These are phyloP conservation scores for Gnetum montanum DNA, from an alignment of 75 land plant species.

Conservation along the genomic window DNA sequence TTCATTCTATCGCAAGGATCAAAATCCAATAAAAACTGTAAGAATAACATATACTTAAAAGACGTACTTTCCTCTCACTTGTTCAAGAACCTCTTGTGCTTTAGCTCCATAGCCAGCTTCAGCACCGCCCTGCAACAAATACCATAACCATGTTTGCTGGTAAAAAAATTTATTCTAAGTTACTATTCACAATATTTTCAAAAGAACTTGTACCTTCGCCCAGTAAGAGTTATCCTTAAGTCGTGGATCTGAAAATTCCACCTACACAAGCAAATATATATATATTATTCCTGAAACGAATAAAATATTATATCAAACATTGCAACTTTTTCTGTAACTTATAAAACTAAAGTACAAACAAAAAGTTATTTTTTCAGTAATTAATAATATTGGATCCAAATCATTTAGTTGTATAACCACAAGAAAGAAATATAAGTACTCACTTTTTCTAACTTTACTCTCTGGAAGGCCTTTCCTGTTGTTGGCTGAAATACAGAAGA, in stretches of 20 bases:
- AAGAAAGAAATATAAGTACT: background rate
- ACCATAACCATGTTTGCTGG: background rate
- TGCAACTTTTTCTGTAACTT: background rate
- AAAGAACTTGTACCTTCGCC: constrained; percentile 72
- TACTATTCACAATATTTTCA: background rate
- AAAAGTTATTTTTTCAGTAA: too few species aligned
- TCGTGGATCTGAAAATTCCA: constrained; percentile 49
- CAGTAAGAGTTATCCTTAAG: constrained; percentile 82
- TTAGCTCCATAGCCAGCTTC: constrained; percentile 86
- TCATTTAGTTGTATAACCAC: background rate
- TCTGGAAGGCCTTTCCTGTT: constrained; percentile 37
- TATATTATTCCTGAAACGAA: background rate
- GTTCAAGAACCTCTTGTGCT: constrained; percentile 84
- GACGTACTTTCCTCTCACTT: constrained; percentile 77
- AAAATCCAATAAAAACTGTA: too few species aligned
- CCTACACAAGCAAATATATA: constrained; percentile 17
- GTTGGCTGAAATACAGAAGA: constrained; percentile 59
- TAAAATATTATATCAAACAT: background rate
- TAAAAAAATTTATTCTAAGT: background rate
- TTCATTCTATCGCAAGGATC: too few species aligned
- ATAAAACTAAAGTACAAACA: background rate
- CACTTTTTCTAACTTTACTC: constrained; percentile 35
- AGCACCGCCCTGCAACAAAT: constrained; percentile 56
- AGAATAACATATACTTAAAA: too few species aligned
- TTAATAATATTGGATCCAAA: too few species aligned